Base-by-base conservation (phyloP, 176 grass and related monocot genomes). In the Aegilops tauschii region DNA sequence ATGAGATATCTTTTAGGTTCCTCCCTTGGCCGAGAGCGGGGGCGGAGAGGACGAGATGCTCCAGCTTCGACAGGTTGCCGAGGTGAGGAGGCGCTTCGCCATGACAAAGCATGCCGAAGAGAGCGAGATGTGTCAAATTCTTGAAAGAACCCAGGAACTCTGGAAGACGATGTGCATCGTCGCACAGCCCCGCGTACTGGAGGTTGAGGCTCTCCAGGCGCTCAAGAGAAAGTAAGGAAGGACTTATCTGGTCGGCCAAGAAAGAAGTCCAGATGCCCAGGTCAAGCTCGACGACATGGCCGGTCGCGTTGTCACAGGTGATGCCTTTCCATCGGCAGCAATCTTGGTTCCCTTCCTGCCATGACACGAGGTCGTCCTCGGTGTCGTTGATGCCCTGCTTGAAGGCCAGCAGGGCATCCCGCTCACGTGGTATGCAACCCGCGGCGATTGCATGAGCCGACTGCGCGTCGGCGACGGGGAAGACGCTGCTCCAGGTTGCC, bases 281-380 rank as follows among this genome's bases (percentile, higher is more conserved):
- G 0, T 9, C 6, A n/a, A 94, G 67, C 42, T 11, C 1, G 9
- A 84, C 0, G 27, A 91, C 76, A 65, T 75, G 62, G 27, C 69
- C 76, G 16, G 83, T 91, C 0, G 0, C 14, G 6, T 78, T 66
- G 50, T 29, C 28, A 25, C 92, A 94, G 0, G 7, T 5, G 68
- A 94, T 70, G 52, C 92, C 86, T 5, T 11, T 14, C 89, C 92
- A 91, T 1, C 9, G 12, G 79, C 92, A 93, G 83, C 86, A 91
- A 9, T 93, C 72, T 0, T n/a, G 5, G 0, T 37, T 11, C 0
- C 0, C 27, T 5, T 3, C 5, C 0, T 29, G 13, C 92, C 89
- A 91, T 0, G 92, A 84, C 35, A 2, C 7, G 1, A 91, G 83
- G 3, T 9, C 3, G 11, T 20, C 35, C 0, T 0, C 0, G 0